These are phyloP conservation scores for Leishmania arabica DNA, from an alignment of 208 protist genomes.

Conservation along the genomic window DNA sequence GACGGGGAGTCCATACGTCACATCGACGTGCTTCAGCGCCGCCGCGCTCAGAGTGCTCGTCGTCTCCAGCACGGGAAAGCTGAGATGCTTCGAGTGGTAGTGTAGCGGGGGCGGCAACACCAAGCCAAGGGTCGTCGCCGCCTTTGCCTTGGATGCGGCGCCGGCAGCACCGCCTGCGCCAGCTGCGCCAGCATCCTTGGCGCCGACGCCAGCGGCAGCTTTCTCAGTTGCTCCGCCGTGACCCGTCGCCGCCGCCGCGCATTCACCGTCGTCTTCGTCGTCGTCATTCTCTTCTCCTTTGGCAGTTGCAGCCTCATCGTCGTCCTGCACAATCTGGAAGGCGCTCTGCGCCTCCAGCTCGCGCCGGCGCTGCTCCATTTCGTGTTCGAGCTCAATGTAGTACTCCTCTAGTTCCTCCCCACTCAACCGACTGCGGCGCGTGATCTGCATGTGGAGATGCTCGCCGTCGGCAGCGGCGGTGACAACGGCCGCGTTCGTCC, in stretches of 20 bases:
- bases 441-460: conserved; percentile 40
- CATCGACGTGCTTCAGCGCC: conserved; percentile 46
- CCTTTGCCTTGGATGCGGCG: neutral
- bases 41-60: conserved; percentile 48
- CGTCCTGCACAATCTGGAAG: conserved; percentile 44
- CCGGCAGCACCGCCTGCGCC: neutral
- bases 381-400: conserved; percentile 74
- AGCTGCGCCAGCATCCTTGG: neutral
- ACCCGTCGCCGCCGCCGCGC: neutral
- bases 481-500: conserved; percentile 59
- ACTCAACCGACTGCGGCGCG: conserved; percentile 55
- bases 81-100: conserved; percentile 64
- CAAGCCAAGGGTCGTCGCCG: conserved; percentile 45
- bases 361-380: conserved; percentile 51
- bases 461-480: conserved; percentile 39
- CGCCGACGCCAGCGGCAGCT: too few species aligned
- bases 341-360: conserved; percentile 42
- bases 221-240: neutral
- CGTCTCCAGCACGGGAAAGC: conserved; percentile 74
- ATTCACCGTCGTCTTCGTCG: conserved; percentile 15
- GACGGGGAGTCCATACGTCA: conserved; percentile 81
- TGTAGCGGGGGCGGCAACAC: conserved; percentile 69
- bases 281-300: conserved; percentile 34
- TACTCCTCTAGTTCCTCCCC: conserved; percentile 89
- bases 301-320: conserved; percentile 39